Base-by-base conservation (phyloP, 208 protist genomes). In the Vickermania ingenoplastis region DNA sequence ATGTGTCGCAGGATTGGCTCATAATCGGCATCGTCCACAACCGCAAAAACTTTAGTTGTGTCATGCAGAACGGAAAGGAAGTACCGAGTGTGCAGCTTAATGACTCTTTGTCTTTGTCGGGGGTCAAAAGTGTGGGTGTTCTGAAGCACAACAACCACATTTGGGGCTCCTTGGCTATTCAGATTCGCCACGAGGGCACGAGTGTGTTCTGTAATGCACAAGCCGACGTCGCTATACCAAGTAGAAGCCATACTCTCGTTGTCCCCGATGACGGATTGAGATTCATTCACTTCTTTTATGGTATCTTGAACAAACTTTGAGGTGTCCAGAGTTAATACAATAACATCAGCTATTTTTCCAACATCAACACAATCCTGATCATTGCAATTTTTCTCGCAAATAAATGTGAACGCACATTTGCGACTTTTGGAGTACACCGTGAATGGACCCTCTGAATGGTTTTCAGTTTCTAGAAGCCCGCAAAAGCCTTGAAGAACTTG, bases 131-230 rank as follows among this genome's bases (percentile, higher is more conserved):
- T 89, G 61, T 94, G 71, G 48, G 89, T 57, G 61, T 88, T 89
- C 31, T 90, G 83, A 48, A 94, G 72, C 4, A 83, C 61, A 1
- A 94, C 87, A 1, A 81, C 75, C 59, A 91, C 50, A 55, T 65
- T 83, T 2, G 87, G 79, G 3, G 78, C 62, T 2, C 87, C 83
- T 59, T 94, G 87, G 11, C 75, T 66, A 63, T 94, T 94, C 17
- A 94, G 59, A 30, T 78, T 45, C 1, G 81, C 63, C 31, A 94
- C 75, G 7, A 94, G 56, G 14, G 87, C 77, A 48, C 87, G 83
- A 13, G 87, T 94, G 63, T 81, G 90, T 36, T 90, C 83, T 0
- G 87, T 94, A 59, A 94, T 90, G 59, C 87, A 94, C 1, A 94
- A 53, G 0, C 87, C 87, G 45, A 90, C 66, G 51, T 94, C 84